phyloP scores from a whole-genome alignment of 2,329 filamentous ascomycete genomes.

The Chrysosporium keratinophilum region DNA sequence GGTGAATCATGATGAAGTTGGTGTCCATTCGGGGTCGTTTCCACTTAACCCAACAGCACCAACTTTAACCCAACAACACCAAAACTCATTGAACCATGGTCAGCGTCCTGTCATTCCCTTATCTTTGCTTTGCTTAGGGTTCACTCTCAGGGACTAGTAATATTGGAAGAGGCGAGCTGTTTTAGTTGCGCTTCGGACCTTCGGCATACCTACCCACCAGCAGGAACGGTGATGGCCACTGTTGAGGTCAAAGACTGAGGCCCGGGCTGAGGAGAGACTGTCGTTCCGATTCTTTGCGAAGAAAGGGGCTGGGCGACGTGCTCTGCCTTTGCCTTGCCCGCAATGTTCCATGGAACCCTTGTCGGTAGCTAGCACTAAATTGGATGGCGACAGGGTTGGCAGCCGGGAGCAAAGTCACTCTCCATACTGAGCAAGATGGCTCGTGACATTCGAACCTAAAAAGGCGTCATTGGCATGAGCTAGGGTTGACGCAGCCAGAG shows the following conservation, averaged over 20 bases:
- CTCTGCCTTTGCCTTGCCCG: background rate
- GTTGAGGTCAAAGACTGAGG: background rate
- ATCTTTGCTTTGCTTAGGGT: background rate
- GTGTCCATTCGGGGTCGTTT: too few species aligned
- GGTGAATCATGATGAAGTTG: too few species aligned
- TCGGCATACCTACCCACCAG: too few species aligned
- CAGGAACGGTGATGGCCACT: too few species aligned
- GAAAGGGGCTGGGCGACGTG: background rate
- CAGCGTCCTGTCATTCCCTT: background rate
- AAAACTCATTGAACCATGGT: background rate
- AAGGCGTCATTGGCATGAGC: background rate
- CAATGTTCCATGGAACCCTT: too few species aligned
- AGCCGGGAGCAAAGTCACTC: too few species aligned
- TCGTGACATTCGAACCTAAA: background rate
- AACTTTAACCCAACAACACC: background rate
- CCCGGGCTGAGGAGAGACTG: background rate
- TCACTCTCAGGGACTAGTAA: background rate
- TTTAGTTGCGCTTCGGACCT: too few species aligned
- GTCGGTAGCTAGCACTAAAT: too few species aligned
- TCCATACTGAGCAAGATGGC: background rate
- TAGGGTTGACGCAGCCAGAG: background rate
- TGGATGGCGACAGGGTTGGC: too few species aligned
- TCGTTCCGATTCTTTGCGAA: background rate
- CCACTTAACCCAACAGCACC: background rate
- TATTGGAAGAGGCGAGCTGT: too few species aligned